Base-by-base conservation (phyloP, 2,329 filamentous ascomycete species). In the Canariomyces notabilis region DNA sequence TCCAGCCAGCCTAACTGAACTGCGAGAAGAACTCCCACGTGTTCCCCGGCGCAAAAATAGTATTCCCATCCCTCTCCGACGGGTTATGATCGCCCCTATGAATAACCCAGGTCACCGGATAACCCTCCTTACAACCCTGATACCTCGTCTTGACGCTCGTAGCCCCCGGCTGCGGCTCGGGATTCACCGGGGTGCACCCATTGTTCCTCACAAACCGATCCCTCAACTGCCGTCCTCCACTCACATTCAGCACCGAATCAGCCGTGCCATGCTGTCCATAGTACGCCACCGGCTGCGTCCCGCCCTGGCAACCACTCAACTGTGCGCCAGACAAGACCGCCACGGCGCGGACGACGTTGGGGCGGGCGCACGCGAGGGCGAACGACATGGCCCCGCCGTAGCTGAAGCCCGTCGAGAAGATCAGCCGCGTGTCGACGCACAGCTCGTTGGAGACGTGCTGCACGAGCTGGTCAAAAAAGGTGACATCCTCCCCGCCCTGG, bases 381-480 rank as follows among this genome's bases (percentile, higher is more conserved):
- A 64, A 67, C 9, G 61, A 63, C 67, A 73, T 72, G 36, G 65
- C 61, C 29, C 63, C 68, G 31, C 70, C 69, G 50, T 68, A 72
- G 50, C 67, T 69, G 57, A 67, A 73, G 21, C 69, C 69, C 3
- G 67, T 67, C 1, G 67, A 67, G 15, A 70, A 64, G 56, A 72
- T 73, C 45, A 66, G 59, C 23, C 54, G 59, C 49, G 66, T 57
- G 48, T 74, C 61, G 18, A 73, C 59, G 48, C 71, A 74, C 32
- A 73, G 66, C 29, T 66, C 61, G 12, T 59, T 56, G 50, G 69
- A 61, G 29, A 72, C 54, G 18, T 59, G 56, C 29, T 61, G 57
- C 35, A 70, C 54, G 37, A 74, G 65, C 8, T 59, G 56, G 44
- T 72, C 67, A 32, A 68, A 60, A 49, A 74, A 69, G 3, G 58